Conservation (phyloP, 2,329 filamentous ascomycete genomes). For the Xylaria sp. region DNA sequence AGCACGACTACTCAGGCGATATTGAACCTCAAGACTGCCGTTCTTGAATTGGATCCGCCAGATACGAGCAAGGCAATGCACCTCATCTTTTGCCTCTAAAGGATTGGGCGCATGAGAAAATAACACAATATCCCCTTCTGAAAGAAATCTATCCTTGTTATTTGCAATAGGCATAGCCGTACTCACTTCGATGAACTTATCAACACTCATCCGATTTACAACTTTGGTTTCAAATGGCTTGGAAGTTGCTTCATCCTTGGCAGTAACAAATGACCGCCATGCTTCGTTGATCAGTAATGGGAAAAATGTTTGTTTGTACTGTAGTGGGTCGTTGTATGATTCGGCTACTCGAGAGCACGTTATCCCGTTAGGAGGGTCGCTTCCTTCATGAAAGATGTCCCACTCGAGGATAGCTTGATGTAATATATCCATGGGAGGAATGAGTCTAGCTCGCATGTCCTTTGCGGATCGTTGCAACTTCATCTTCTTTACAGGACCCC, state of each 20-base stretch:
- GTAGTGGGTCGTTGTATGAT: conserved; percentile 77
- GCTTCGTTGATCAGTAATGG: conserved; percentile 91
- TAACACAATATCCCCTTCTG: conserved; percentile 89
- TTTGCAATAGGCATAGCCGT: conserved; percentile 79
- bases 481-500: conserved; percentile 84
- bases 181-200: conserved; percentile 91
- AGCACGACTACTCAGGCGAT: conserved; percentile 77
- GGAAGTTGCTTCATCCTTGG: conserved; percentile 84
- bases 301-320: conserved; percentile 91
- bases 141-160: conserved; percentile 76
- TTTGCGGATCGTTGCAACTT: conserved; percentile 85
- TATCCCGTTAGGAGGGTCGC: conserved; percentile 82
- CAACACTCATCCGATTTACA: conserved; percentile 86
- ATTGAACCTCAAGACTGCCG: conserved; percentile 83
- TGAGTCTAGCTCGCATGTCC: conserved; percentile 92
- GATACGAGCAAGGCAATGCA: conserved; percentile 88
- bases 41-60: conserved; percentile 84
- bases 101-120: conserved; percentile 81
- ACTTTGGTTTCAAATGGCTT: conserved; percentile 90
- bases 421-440: conserved; percentile 85
- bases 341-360: conserved; percentile 81
- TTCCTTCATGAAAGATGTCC: conserved; percentile 93
- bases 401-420: conserved; percentile 90
- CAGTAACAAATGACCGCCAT: conserved; percentile 92
- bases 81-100: conserved; percentile 70